phyloP scores from a whole-genome alignment of 2,329 filamentous ascomycete genomes.

The Trematosphaeria pertusa region DNA sequence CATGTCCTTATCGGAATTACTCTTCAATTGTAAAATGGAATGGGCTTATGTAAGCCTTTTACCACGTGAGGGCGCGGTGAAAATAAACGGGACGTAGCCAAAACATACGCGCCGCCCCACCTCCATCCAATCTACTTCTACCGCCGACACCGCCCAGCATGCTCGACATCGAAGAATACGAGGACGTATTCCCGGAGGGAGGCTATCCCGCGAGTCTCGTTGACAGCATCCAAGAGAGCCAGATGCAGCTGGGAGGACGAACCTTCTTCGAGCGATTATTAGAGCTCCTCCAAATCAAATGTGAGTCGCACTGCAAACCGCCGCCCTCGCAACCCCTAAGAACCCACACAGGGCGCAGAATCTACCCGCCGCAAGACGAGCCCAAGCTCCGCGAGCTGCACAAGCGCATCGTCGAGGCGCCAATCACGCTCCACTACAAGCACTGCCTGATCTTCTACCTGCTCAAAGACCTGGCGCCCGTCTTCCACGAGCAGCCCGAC shows the following conservation, averaged over 20 bases:
- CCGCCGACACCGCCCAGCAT: slow-evolving; percentile 47
- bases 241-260: slow-evolving; percentile 71
- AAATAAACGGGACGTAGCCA: not conserved
- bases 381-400: slow-evolving; percentile 73
- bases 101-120: slow-evolving; percentile 2
- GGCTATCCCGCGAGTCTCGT: slow-evolving; percentile 35
- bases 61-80: slow-evolving; percentile 9
- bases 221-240: slow-evolving; percentile 69
- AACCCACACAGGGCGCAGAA: slow-evolving; percentile 59
- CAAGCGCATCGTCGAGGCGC: slow-evolving; percentile 69
- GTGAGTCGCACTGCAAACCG: slow-evolving; percentile 52
- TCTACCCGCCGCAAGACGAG: slow-evolving; percentile 77
- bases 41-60: slow-evolving; percentile 16
- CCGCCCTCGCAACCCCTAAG: not conserved
- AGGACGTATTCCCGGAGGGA: slow-evolving; percentile 66
- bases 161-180: slow-evolving; percentile 71
- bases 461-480: slow-evolving; percentile 72
- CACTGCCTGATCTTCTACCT: slow-evolving; percentile 85
- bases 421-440: slow-evolving; percentile 76
- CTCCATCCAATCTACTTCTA: not conserved
- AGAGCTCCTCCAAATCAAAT: slow-evolving; percentile 72
- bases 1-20: too few relatives aligned
- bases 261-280: slow-evolving; percentile 84
- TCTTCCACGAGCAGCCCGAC: slow-evolving; percentile 55
- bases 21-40: not conserved